A percentile compares a stretch with the other conserved stretches of the same genome.
Evolutionary conservation across 2,329 filamentous ascomycete species (phyloP).

Genomic region (Ceratocystis papillata): DNA sequence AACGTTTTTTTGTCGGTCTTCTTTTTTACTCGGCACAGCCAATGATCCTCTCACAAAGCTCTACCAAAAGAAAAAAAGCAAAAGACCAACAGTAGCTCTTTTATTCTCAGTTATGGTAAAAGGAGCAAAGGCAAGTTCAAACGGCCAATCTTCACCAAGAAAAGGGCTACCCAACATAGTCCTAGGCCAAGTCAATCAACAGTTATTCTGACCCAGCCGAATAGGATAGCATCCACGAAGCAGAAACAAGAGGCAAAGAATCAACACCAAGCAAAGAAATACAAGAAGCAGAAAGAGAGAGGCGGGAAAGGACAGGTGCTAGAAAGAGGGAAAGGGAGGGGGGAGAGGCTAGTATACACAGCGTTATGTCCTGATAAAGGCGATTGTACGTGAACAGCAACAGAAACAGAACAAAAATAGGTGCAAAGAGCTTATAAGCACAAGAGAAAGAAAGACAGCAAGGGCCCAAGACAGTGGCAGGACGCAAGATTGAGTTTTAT

Average conservation of each 20-base stretch:
- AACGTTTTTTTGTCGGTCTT: no score
- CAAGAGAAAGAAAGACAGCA: background rate
- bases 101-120: no score
- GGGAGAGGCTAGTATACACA: constrained; percentile 19
- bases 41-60: no score
- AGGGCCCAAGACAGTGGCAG: background rate
- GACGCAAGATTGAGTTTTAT: background rate
- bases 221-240: background rate
- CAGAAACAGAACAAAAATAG: constrained; percentile 8
- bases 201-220: background rate
- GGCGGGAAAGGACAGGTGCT: background rate
- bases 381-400: constrained; percentile 9
- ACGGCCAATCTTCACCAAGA: no score
- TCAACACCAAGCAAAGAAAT: background rate
- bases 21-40: no score
- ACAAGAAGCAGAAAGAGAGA: background rate
- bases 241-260: background rate
- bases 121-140: no score
- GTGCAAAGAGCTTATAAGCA: constrained; percentile 9
- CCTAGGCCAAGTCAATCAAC: no score
- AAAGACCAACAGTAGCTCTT: no score
- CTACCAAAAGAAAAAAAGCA: no score
- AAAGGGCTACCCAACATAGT: no score
- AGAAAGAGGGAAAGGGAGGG: background rate
- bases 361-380: constrained; percentile 14